These are phyloP conservation scores for Apiospora malaysiana DNA, from an alignment of 2,329 filamentous ascomycete genomes.

Conservation along the genomic window DNA sequence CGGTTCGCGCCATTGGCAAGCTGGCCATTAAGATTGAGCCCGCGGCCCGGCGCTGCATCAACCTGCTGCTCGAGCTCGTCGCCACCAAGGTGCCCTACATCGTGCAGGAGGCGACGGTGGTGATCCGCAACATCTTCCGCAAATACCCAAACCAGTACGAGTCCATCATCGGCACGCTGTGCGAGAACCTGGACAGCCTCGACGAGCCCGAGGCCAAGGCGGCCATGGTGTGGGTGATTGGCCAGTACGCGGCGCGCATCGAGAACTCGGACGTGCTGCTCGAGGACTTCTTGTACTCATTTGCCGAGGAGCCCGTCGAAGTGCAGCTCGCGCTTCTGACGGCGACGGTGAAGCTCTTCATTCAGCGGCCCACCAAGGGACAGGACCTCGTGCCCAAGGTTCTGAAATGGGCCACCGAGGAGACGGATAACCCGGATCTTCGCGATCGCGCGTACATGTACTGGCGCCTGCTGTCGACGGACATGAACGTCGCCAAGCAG, in stretches of 20 bases:
- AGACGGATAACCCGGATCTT: constrained; percentile 98
- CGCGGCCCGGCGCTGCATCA: constrained; percentile 88
- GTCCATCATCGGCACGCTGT: constrained; percentile 93
- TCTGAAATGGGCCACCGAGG: constrained; percentile 97
- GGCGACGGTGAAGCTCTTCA: constrained; percentile 96
- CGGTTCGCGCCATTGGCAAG: constrained; percentile 96
- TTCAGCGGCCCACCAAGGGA: constrained; percentile 93
- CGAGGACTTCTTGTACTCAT: constrained; percentile 93
- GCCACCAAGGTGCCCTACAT: constrained; percentile 99
- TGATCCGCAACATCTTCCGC: constrained; percentile 98
- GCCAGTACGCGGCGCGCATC: constrained; percentile 95
- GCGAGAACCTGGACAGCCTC: constrained; percentile 93
- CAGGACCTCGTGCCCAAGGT: constrained; percentile 93
- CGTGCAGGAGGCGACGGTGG: constrained; percentile 97
- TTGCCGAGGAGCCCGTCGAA: constrained; percentile 92
- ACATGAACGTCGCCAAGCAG: constrained; percentile 82
- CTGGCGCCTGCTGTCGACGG: constrained; percentile 93
- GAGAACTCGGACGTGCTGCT: constrained; percentile 94
- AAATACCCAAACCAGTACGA: constrained; percentile 99
- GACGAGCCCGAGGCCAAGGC: constrained; percentile 98
- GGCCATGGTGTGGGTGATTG: constrained; percentile 99
- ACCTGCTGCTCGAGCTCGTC: constrained; percentile 88
- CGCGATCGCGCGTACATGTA: constrained; percentile 99
- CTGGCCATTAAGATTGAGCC: constrained; percentile 98
- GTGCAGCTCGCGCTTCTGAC: constrained; percentile 94